Percentiles rank a stretch among this genome's conserved stretches.
Evolutionary conservation across 257 asterid species (phyloP).

Genomic region (Cruciata laevipes): DNA sequence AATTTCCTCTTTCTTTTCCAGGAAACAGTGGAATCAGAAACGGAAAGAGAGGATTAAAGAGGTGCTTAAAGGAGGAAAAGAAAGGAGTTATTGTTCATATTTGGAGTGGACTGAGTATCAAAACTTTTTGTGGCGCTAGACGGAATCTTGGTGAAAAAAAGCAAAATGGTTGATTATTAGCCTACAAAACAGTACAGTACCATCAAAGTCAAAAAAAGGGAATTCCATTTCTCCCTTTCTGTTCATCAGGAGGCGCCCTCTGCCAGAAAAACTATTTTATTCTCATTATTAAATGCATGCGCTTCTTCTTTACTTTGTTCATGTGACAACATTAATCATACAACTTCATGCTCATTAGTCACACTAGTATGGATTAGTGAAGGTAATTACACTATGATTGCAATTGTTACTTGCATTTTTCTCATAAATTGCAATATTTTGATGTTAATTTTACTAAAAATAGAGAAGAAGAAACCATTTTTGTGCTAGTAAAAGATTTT

Average conservation of each 20-base stretch:
- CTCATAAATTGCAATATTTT: too few relatives aligned
- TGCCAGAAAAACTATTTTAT: background rate
- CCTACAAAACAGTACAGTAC: background rate
- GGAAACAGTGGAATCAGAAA: background rate
- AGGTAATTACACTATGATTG: too few relatives aligned
- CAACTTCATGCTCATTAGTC: too few relatives aligned
- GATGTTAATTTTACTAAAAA: too few relatives aligned
- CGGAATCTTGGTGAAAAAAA: constrained; percentile 11
- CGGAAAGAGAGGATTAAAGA: background rate
- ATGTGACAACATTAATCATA: background rate
- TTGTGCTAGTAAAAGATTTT: too few relatives aligned
- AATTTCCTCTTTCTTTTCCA: background rate
- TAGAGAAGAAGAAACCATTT: too few relatives aligned
- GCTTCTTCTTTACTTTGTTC: background rate
- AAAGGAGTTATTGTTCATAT: constrained; percentile 6
- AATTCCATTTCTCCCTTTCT: background rate
- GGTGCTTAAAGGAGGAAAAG: constrained; percentile 5
- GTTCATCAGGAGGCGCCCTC: constrained; percentile 8
- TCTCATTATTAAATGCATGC: background rate
- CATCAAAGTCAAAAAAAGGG: background rate
- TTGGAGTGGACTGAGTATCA: background rate
- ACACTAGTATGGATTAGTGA: too few relatives aligned
- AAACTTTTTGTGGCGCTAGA: background rate
- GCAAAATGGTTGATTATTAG: constrained; percentile 1
- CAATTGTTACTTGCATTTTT: too few relatives aligned